Evolutionary conservation across 1,139 yeast species (phyloP), one percentile per base, ranked within the genome.

Genomic region (Yamadazyma atmosphaerica): DNA sequence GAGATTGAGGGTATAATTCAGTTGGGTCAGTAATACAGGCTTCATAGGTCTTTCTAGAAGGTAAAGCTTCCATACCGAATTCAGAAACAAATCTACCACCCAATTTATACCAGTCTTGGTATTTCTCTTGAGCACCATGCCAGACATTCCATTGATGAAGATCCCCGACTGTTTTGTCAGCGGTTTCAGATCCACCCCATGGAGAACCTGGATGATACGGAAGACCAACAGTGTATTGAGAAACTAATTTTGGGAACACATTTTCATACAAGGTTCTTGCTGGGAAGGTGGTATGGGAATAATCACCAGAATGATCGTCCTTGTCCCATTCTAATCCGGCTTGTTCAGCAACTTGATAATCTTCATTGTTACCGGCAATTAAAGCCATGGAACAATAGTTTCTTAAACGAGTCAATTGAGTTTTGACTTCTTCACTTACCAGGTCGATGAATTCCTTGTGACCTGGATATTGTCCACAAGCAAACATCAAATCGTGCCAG

Each of bases 401-500:
- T 42, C 74, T 51, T 33, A 73, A 52, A 34, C 77, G 45, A 31
- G 45, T 56, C 33, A 73, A 44, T 45, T 71, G 76, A 41, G 56
- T 55, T 10, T 39, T 48, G 4, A 58, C 59, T 45, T 73, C 79
- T 22, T 50, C 45, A 1, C 47, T 36, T 3, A 73, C 73, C 28
- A 48, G 49, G 3, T 52, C 51, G 13, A 63, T 45, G 41, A 64
- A 68, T 4, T 45, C 49, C n/a, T 49, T 42, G 40, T 58, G 54
- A 0, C 58, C 63, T 2, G 79, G 79, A 41, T 74, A 74, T 34
- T 65, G 68, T 1, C 76, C 79, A 53, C 79, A 74, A 4, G 76
- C 77, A 61, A 74, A 73, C 77, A 73, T 70, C 46, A 73, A 72
- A 49, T 73, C 79, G 38, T 73, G 79, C 76, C 77, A 73, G 7